Evolutionary conservation across 208 protist genomes (phyloP).

Genomic region (Tritrichomonas musculus): DNA sequence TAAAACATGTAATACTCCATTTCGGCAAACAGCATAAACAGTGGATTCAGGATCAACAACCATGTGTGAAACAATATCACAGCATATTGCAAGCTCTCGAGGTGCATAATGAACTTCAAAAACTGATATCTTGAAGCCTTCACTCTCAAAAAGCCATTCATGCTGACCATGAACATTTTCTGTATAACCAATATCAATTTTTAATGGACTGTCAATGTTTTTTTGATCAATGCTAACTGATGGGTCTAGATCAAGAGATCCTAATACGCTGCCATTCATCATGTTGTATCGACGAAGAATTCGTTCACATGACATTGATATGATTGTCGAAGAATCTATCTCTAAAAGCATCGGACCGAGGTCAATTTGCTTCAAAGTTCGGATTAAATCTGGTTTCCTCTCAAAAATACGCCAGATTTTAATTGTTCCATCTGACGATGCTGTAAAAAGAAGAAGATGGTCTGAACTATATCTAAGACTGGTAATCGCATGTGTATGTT

Average conservation of each 20-base stretch:
- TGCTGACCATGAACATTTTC: not conserved
- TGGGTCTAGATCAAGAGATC: not conserved
- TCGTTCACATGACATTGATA: not conserved
- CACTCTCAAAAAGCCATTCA: not conserved
- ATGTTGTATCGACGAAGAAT: conserved; percentile 20
- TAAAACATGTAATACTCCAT: not conserved
- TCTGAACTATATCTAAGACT: not conserved
- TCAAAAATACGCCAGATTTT: conserved; percentile 16
- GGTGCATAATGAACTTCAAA: not conserved
- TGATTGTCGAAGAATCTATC: not conserved
- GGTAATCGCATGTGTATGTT: not conserved
- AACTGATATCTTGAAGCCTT: not conserved
- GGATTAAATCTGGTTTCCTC: not conserved
- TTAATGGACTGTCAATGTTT: not conserved
- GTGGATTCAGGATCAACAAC: not conserved
- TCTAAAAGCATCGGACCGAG: not conserved
- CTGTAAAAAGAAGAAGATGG: not conserved
- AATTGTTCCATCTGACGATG: not conserved
- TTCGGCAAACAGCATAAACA: not conserved
- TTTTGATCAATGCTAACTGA: not conserved
- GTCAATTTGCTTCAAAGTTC: not conserved
- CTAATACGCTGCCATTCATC: not conserved
- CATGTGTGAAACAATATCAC: not conserved
- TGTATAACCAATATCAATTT: not conserved
- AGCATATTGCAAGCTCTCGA: not conserved